Conservation (phyloP, 2,329 filamentous ascomycete genomes). For the Akanthomyces lecanii region DNA sequence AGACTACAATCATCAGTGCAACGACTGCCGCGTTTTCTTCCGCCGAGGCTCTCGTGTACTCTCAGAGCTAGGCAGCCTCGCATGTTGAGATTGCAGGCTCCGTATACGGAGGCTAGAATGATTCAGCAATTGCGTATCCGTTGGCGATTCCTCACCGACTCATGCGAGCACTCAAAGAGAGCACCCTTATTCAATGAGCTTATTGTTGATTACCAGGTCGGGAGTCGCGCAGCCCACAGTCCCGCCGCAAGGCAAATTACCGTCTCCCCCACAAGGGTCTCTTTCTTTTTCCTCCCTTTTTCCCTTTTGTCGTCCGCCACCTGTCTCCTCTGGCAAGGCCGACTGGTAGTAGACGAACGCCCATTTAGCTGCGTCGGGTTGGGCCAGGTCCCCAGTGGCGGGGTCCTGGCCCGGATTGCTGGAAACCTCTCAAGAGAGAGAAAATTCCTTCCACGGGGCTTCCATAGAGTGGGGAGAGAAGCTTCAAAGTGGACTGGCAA, state of each 20-base stretch:
- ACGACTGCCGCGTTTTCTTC: not conserved
- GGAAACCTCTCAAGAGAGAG: not conserved
- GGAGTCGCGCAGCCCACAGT: not conserved
- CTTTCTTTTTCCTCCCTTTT: not conserved
- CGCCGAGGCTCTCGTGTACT: not conserved
- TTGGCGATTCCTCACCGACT: not conserved
- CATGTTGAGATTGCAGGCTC: not conserved
- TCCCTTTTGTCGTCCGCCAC: not conserved
- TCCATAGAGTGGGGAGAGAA: slow-evolving; percentile 11
- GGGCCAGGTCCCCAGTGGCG: not conserved
- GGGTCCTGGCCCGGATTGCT: not conserved
- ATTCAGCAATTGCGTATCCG: not conserved
- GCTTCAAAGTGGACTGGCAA: slow-evolving; percentile 13
- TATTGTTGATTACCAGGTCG: not conserved
- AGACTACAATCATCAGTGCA: not conserved
- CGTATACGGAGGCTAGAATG: not conserved
- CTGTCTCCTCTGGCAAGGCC: not conserved
- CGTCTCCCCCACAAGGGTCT: not conserved
- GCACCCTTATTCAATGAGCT: not conserved
- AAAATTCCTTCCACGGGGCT: slow-evolving; percentile 4
- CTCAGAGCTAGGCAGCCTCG: not conserved
- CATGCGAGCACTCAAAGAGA: not conserved
- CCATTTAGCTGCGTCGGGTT: slow-evolving; percentile 3
- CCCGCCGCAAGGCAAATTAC: slow-evolving; percentile 1
- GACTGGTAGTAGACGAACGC: not conserved